Conservation (phyloP, 495 filamentous ascomycete species). For the Penicillium verhagenii region DNA sequence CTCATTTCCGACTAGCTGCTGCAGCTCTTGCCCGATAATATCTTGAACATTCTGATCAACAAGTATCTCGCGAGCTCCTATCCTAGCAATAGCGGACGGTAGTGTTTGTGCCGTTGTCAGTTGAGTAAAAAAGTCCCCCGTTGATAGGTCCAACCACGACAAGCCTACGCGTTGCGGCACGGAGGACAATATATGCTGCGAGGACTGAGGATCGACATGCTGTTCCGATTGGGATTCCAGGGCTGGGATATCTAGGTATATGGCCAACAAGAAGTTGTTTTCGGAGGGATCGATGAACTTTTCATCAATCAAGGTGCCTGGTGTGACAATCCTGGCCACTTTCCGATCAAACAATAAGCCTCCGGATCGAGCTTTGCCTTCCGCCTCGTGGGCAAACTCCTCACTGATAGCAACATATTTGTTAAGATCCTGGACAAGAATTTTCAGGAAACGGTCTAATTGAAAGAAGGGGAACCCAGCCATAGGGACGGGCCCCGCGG, state of each 20-base stretch:
- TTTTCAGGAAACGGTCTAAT: slow-evolving; percentile 86
- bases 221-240: slow-evolving; percentile 20
- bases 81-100: slow-evolving; percentile 73
- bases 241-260: slow-evolving; percentile 51
- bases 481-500: slow-evolving; percentile 75
- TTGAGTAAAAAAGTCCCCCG: slow-evolving; percentile 89
- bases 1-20: slow-evolving; percentile 41
- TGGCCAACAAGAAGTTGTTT: slow-evolving; percentile 85
- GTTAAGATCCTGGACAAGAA: slow-evolving; percentile 85
- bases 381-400: slow-evolving; percentile 72
- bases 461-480: slow-evolving; percentile 93
- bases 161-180: slow-evolving; percentile 62
- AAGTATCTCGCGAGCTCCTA: slow-evolving; percentile 83
- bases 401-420: slow-evolving; percentile 92
- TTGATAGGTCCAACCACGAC: slow-evolving; percentile 93
- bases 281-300: slow-evolving; percentile 91
- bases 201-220: slow-evolving; percentile 18
- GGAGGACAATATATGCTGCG: slow-evolving; percentile 38
- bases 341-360: slow-evolving; percentile 79
- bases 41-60: slow-evolving; percentile 62
- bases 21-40: slow-evolving; percentile 39
- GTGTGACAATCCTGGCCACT: slow-evolving; percentile 85
- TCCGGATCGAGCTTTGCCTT: slow-evolving; percentile 65
- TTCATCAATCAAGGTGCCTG: slow-evolving; percentile 95
- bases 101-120: slow-evolving; percentile 69